Percentiles rank a stretch among this genome's conserved stretches.
Evolutionary conservation across 441 rosid species (phyloP).

Genomic region (Adansonia rubrostipa): DNA sequence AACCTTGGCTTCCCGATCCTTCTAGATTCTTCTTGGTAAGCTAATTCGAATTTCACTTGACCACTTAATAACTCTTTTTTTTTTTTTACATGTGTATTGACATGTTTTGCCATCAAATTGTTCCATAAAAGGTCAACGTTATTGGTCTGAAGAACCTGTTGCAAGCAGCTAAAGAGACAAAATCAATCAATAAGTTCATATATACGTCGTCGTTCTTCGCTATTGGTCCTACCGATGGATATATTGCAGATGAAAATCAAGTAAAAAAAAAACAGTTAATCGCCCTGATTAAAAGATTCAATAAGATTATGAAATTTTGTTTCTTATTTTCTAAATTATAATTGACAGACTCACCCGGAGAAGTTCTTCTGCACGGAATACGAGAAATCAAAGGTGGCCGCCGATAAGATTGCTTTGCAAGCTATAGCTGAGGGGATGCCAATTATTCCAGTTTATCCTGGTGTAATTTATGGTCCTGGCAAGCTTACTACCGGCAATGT

Average conservation of each 20-base stretch:
- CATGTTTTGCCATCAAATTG: not conserved
- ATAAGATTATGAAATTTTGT: not conserved
- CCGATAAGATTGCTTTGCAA: constrained; percentile 75
- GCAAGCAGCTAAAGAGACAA: constrained; percentile 62
- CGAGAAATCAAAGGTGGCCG: constrained; percentile 74
- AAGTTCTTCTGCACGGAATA: constrained; percentile 80
- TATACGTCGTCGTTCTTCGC: constrained; percentile 94
- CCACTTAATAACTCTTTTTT: not conserved
- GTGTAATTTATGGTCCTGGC: constrained; percentile 83
- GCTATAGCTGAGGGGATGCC: constrained; percentile 79
- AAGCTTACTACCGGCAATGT: constrained; percentile 79
- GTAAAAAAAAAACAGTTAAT: constrained; percentile 21
- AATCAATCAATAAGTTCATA: constrained; percentile 59
- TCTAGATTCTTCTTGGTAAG: constrained; percentile 70
- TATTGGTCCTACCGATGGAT: constrained; percentile 82
- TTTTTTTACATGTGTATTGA: not conserved
- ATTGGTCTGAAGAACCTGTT: constrained; percentile 78
- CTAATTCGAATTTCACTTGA: not conserved
- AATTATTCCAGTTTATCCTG: constrained; percentile 68
- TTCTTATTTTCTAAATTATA: constrained; percentile 1
- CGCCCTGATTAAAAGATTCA: not conserved
- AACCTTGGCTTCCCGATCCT: constrained; percentile 92
- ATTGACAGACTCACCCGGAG: constrained; percentile 63
- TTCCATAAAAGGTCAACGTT: constrained; percentile 64
- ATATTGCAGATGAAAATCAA: constrained; percentile 72